A percentile compares a stretch with the other conserved stretches of the same genome.
Evolutionary conservation across 768 basidiomycete species (phyloP).

Genomic region (Termitomyces sp.): DNA sequence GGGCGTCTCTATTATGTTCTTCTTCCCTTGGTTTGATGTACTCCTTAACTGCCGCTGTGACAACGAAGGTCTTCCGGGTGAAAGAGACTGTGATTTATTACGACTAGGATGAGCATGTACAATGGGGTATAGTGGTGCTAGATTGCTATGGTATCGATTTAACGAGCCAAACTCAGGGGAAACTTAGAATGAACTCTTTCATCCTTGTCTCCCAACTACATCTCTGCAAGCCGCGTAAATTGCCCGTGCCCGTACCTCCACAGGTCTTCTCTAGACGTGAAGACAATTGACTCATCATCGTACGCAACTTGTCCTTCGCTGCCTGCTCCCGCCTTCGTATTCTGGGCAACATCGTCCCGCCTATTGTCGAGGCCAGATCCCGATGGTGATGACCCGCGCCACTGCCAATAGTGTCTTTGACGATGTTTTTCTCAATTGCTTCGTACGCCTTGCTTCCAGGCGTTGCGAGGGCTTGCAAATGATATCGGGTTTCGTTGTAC

Average conservation of each 20-base stretch:
- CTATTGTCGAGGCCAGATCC: conserved; percentile 9
- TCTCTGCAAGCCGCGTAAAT: conserved; percentile 26
- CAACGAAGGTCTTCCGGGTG: not conserved
- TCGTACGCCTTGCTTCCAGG: conserved; percentile 36
- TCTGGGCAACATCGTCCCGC: conserved; percentile 8
- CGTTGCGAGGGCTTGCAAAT: conserved; percentile 27
- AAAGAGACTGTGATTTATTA: not conserved
- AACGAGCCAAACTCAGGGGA: conserved; percentile 34
- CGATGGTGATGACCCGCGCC: conserved; percentile 1
- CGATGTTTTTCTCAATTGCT: conserved; percentile 34
- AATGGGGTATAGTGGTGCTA: not conserved
- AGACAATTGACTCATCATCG: conserved; percentile 27
- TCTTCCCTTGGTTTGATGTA: not conserved
- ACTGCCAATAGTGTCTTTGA: conserved; percentile 15
- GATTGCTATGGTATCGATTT: not conserved
- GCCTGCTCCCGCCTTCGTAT: conserved; percentile 9
- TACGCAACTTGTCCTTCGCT: conserved; percentile 12
- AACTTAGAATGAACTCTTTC: conserved; percentile 57
- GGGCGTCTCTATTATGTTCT: too few species aligned
- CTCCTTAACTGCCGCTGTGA: not conserved
- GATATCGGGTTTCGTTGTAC: conserved; percentile 32
- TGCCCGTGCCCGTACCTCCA: conserved; percentile 30
- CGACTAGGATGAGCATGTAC: conserved; percentile 2
- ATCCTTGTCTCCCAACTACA: conserved; percentile 61
- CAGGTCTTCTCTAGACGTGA: conserved; percentile 33